Base-by-base conservation (phyloP, 2,329 filamentous ascomycete genomes). In the Fusarium luffae region DNA sequence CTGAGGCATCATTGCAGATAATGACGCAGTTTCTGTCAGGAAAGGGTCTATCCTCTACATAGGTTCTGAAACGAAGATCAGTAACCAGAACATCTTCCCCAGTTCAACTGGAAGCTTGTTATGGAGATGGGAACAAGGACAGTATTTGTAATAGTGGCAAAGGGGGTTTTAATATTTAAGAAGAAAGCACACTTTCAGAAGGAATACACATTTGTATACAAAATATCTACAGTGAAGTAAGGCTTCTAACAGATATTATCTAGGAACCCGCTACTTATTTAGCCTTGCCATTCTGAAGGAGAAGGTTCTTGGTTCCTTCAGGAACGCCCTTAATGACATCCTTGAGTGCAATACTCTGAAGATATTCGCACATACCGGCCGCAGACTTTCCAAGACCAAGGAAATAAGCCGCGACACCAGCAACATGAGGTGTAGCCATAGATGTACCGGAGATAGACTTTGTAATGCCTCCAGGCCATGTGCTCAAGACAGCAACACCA, bases 371-470 rank as follows among this genome's bases (percentile, higher is more conserved):
- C 4, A 58, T 54, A 16, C 59, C 54, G 5, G 7, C 4, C 0
- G 44, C 52, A 32, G 52, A 30, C 19, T 58, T 58, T 25, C 59
- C 59, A 23, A 55, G 51, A 1, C 57, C 51, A 7, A 60, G 57
- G 23, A 63, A 64, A 16, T 64, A 46, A 4, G 61, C 59, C 7
- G 42, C 59, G 7, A 62, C 56, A 0, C 59, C 56, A 13, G 56
- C 41, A 7, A 61, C 37, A 8, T 52, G 14, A 0, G 59, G 56
- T 2, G 62, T 46, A 5, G 60, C 59, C 34, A 57, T 42, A 4
- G 59, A 64, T 13, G 62, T 59, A 8, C 62, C 52, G 0, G 16
- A 42, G 4, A 13, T 34, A 18, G 46, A 51, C 4, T 2, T 7
- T 0, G 28, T 37, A 2, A 19, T 28, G 1, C 7, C 21, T 4